Conservation (phyloP, 2,329 filamentous ascomycete species). For the Epichloe baconii region DNA sequence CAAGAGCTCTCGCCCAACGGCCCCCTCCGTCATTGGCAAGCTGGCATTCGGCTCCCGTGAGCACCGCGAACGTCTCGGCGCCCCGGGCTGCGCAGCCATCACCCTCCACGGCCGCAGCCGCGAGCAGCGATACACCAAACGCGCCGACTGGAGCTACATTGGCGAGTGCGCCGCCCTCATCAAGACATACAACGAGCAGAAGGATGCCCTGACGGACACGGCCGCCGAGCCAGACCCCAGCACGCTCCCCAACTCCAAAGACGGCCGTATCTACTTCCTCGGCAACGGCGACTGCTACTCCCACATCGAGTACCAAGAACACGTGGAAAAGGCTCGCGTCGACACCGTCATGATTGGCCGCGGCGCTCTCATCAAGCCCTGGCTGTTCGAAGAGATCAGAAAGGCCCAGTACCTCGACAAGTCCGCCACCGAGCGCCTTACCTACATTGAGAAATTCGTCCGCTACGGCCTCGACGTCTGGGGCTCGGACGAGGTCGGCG, state of each 20-base stretch:
- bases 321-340: conserved; percentile 65
- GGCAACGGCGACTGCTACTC: conserved; percentile 97
- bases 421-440: conserved; percentile 71
- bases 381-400: conserved; percentile 95
- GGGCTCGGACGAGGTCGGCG: conserved; percentile 89
- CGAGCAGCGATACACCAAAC: conserved; percentile 85
- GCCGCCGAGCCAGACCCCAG: conserved; percentile 62
- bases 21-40: conserved; percentile 67
- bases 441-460: conserved; percentile 78
- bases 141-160: conserved; percentile 93
- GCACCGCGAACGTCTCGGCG: conserved; percentile 54
- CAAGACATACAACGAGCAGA: conserved; percentile 61
- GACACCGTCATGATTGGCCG: conserved; percentile 97
- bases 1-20: conserved; percentile 64
- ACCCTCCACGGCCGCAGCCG: conserved; percentile 87
- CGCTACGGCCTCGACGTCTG: conserved; percentile 86
- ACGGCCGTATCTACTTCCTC: conserved; percentile 72
- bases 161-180: conserved; percentile 78
- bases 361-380: conserved; percentile 91
- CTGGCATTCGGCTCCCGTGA: conserved; percentile 71
- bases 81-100: conserved; percentile 82
- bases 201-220: conserved; percentile 59
- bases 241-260: conserved; percentile 51
- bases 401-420: conserved; percentile 92
- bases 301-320: conserved; percentile 71